These are phyloP conservation scores for Sambucus nigra DNA, from an alignment of 129 eudicot species.

Conservation along the genomic window DNA sequence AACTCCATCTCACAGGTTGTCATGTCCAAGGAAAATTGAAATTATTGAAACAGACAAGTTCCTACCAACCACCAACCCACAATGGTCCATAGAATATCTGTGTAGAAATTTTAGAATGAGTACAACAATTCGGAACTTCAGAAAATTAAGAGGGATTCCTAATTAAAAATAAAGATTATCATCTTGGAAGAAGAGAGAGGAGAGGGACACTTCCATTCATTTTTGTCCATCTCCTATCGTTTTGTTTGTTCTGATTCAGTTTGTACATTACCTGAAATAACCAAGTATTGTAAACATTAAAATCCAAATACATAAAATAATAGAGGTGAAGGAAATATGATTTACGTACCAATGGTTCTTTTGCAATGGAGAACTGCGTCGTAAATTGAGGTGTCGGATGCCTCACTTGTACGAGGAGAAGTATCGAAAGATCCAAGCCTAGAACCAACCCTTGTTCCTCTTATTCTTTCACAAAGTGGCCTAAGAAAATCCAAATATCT, in stretches of 20 bases:
- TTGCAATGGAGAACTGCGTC: conserved; percentile 97
- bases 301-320: background rate
- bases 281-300: background rate
- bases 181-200: conserved; percentile 2
- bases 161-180: background rate
- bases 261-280: conserved; percentile 8
- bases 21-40: too few species aligned
- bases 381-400: conserved; percentile 72
- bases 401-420: conserved; percentile 45
- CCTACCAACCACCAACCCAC: too few species aligned
- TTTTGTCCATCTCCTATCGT: background rate
- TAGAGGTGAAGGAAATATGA: background rate
- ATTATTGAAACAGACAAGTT: too few species aligned
- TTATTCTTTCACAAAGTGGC: conserved; percentile 35
- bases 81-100: too few species aligned
- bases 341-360: conserved; percentile 62
- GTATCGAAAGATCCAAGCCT: conserved; percentile 17
- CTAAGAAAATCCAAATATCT: conserved; percentile 43
- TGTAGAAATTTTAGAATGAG: too few species aligned
- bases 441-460: conserved; percentile 24
- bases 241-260: background rate
- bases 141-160: too few species aligned
- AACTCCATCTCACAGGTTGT: too few species aligned
- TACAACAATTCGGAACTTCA: too few species aligned
- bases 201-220: background rate